A percentile compares a stretch with the other conserved stretches of the same genome.
phyloP scores from a whole-genome alignment of 192 early-diverging fungal species.

The Physocladia obscura region DNA sequence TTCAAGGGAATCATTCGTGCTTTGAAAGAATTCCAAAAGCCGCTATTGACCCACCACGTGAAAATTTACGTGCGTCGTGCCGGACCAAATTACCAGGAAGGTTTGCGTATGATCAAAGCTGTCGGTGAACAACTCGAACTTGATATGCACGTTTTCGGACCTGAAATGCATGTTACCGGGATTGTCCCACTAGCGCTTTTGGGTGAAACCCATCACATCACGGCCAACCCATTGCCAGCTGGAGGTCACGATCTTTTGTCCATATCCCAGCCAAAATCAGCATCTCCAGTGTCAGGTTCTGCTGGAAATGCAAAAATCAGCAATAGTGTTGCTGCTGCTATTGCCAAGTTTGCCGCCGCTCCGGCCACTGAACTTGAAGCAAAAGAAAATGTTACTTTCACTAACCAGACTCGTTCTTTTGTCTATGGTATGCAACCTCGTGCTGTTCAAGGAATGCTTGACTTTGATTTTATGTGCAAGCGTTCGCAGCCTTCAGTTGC shows the following conservation, averaged over 20 bases:
- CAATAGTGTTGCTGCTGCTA: neutral
- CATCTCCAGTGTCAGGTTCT: neutral
- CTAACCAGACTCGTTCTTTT: constrained; percentile 81
- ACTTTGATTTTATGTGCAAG: constrained; percentile 99
- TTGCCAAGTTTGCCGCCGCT: constrained; percentile 5
- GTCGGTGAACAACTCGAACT: constrained; percentile 90
- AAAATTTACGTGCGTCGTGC: constrained; percentile 96
- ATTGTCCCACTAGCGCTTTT: constrained; percentile 92
- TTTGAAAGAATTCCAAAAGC: constrained; percentile 87
- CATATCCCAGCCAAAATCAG: constrained; percentile 14
- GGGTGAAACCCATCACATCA: constrained; percentile 58
- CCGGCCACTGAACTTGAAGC: constrained; percentile 22
- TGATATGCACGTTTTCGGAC: constrained; percentile 93
- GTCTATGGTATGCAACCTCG: constrained; percentile 99
- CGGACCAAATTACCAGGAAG: constrained; percentile 99
- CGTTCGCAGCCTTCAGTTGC: constrained; percentile 87
- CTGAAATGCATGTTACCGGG: constrained; percentile 98
- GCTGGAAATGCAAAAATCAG: constrained; percentile 1
- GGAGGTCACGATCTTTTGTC: constrained; percentile 28
- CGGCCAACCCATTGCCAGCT: neutral
- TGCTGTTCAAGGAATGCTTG: constrained; percentile 98
- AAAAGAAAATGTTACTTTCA: constrained; percentile 45
- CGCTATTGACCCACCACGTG: constrained; percentile 81
- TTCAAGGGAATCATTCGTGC: constrained; percentile 99
- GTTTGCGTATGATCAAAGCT: constrained; percentile 90